These are phyloP conservation scores for Setaria italica DNA, from an alignment of 202 grass and related monocot genomes.

Conservation along the genomic window DNA sequence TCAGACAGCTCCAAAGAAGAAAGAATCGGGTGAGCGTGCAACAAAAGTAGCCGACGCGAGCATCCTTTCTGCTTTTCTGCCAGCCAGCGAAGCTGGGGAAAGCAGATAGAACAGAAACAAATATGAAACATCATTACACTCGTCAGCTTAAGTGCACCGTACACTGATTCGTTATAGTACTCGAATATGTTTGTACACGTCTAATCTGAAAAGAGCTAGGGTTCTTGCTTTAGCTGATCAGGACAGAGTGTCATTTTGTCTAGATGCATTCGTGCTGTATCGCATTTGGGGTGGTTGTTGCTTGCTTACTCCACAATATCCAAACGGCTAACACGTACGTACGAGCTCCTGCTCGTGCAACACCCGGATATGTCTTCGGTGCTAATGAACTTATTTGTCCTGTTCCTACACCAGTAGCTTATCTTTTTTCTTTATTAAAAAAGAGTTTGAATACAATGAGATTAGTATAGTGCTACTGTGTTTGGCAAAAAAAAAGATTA, in stretches of 20 bases:
- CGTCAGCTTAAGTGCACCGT: constrained; percentile 24
- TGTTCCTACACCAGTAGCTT: background rate
- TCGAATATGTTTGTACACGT: constrained; percentile 6
- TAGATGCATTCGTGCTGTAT: constrained; percentile 44
- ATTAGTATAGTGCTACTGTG: background rate
- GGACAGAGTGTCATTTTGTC: constrained; percentile 56
- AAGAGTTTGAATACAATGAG: background rate
- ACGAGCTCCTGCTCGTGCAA: background rate
- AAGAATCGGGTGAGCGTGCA: constrained; percentile 34
- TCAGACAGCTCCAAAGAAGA: constrained; percentile 40
- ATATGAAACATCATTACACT: constrained; percentile 22
- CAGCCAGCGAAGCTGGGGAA: constrained; percentile 34
- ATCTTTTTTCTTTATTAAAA: background rate
- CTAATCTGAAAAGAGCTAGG: constrained; percentile 30
- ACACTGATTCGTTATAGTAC: constrained; percentile 10
- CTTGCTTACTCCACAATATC: constrained; percentile 9
- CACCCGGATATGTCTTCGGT: background rate
- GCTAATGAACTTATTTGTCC: constrained; percentile 30
- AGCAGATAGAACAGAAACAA: background rate
- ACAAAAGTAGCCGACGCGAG: constrained; percentile 17
- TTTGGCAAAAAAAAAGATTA: background rate
- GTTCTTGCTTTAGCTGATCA: constrained; percentile 23
- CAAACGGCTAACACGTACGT: constrained; percentile 28
- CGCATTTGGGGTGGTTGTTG: constrained; percentile 7
- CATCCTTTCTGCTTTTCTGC: constrained; percentile 9